Percentiles rank a stretch among this genome's conserved stretches.
phyloP scores from a whole-genome alignment of 169 alveolate genomes.

The Plasmodium knowlesi region DNA sequence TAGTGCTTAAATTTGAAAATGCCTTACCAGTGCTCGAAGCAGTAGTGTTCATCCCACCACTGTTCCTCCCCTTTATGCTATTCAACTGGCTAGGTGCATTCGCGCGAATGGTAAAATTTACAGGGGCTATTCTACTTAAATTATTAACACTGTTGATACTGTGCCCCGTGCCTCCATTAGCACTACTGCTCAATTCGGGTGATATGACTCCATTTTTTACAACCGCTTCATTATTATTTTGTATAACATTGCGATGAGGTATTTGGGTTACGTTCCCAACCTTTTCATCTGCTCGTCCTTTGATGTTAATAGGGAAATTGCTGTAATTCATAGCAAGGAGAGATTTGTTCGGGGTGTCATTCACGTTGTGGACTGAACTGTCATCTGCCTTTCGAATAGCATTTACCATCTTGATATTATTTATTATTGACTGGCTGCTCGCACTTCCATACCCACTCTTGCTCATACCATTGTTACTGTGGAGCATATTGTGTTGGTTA shows the following conservation, averaged over 20 bases:
- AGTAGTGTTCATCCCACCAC: background rate
- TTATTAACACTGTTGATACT: background rate
- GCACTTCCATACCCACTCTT: background rate
- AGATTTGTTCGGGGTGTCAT: background rate
- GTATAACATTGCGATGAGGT: background rate
- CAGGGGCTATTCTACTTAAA: background rate
- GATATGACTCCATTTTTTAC: background rate
- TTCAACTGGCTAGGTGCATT: background rate
- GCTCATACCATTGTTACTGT: background rate
- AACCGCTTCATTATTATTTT: background rate
- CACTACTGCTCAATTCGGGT: background rate
- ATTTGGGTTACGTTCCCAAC: background rate
- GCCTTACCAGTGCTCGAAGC: background rate
- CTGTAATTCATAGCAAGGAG: background rate
- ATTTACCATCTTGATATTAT: background rate
- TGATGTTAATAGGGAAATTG: background rate
- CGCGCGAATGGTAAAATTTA: background rate
- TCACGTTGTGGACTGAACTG: background rate
- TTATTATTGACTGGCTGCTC: background rate
- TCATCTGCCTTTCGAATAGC: background rate
- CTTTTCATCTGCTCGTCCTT: conserved; percentile 4
- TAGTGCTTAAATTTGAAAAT: background rate
- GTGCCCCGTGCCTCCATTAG: background rate
- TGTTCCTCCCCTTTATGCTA: background rate
- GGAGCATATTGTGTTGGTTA: background rate